These are phyloP conservation scores for Wilcoxina mikolae DNA, from an alignment of 495 filamentous ascomycete genomes.

Conservation along the genomic window DNA sequence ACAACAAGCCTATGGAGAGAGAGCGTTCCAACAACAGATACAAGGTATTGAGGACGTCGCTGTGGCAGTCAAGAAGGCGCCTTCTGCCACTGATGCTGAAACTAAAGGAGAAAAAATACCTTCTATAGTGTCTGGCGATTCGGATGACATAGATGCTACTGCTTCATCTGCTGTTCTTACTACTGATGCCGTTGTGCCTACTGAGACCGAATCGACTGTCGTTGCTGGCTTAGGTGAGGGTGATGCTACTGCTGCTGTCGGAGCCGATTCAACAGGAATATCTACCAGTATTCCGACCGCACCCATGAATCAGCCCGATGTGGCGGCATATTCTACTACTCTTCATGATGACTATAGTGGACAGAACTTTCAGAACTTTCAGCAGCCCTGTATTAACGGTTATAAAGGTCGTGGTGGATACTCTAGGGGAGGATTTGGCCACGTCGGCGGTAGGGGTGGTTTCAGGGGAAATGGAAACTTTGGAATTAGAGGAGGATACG, in stretches of 20 bases:
- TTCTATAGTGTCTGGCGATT: constrained; percentile 24
- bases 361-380: no score
- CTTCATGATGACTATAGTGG: no score
- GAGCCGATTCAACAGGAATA: no score
- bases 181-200: not conserved
- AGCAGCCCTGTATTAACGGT: no score
- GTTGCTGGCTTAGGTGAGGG: constrained; percentile 6
- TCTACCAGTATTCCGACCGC: no score
- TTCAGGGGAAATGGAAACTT: no score
- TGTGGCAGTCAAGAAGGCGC: constrained; percentile 15
- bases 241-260: no score
- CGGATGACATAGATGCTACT: constrained; percentile 9
- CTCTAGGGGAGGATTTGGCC: not conserved
- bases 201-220: constrained; percentile 4
- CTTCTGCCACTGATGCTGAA: constrained; percentile 19
- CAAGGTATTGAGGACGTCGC: constrained; percentile 29
- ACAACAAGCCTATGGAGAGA: not conserved
- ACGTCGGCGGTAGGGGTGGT: not conserved
- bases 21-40: constrained; percentile 9
- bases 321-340: no score
- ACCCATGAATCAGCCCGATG: no score
- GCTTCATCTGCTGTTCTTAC: not conserved
- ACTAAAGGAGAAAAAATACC: constrained; percentile 28
- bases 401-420: not conserved
- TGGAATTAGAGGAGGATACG: no score